Conservation (phyloP, 2,329 filamentous ascomycete genomes). For the Shiraia bambusicola region DNA sequence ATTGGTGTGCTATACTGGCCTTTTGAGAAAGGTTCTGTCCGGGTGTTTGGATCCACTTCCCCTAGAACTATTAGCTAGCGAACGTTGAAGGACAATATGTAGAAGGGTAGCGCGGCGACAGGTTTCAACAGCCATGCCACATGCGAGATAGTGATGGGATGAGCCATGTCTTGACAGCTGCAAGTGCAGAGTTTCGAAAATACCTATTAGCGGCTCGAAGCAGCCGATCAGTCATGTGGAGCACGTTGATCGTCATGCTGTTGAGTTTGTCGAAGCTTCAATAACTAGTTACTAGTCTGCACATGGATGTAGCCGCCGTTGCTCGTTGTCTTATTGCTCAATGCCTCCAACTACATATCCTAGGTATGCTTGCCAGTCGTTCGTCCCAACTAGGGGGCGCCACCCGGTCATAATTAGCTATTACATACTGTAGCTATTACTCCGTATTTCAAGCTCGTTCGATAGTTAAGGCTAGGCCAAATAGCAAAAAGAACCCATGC, state of each 20-base stretch:
- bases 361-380: too few species aligned
- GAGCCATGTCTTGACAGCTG: not conserved
- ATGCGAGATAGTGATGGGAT: not conserved
- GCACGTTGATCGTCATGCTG: too few species aligned
- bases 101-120: conserved; percentile 13
- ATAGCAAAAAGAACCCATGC: conserved; percentile 1
- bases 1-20: conserved; percentile 22
- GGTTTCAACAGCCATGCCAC: conserved; percentile 1
- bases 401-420: conserved; percentile 5
- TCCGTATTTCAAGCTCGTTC: too few species aligned
- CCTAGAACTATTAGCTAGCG: conserved; percentile 10
- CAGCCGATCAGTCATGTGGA: too few species aligned
- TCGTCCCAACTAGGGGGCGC: conserved; percentile 1
- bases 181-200: not conserved
- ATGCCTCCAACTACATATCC: too few species aligned
- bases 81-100: conserved; percentile 4
- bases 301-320: too few species aligned
- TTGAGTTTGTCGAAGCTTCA: too few species aligned
- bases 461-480: conserved; percentile 6
- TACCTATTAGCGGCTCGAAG: not conserved
- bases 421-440: not conserved
- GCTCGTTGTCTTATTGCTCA: too few species aligned
- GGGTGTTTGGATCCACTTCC: conserved; percentile 18
- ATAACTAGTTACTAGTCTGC: too few species aligned
- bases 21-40: conserved; percentile 13